These are phyloP conservation scores for Xanthoconium stramineum DNA, from an alignment of 768 basidiomycete species.

Conservation along the genomic window DNA sequence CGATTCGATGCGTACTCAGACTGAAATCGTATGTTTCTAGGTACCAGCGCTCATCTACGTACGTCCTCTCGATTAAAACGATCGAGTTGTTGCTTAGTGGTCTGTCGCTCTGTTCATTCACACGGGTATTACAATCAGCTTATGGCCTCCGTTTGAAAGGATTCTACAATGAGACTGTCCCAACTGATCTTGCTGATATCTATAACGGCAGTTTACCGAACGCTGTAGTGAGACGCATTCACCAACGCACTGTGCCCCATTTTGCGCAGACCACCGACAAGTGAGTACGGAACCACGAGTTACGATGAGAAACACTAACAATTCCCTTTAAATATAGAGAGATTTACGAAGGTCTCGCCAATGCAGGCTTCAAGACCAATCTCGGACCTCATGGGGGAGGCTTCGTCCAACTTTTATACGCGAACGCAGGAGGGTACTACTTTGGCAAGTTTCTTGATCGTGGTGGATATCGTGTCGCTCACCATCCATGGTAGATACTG, in stretches of 20 bases:
- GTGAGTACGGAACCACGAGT: conserved; percentile 8
- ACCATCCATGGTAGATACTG: conserved; percentile 26
- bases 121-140: background rate
- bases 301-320: background rate
- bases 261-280: conserved; percentile 26
- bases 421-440: conserved; percentile 39
- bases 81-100: background rate
- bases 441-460: conserved; percentile 25
- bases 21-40: conserved; percentile 1
- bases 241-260: conserved; percentile 18
- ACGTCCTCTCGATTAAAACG: background rate
- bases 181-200: conserved; percentile 22
- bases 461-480: background rate
- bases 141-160: background rate
- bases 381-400: conserved; percentile 35
- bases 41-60: conserved; percentile 1
- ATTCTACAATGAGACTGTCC: conserved; percentile 4
- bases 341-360: conserved; percentile 35
- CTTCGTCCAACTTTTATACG: conserved; percentile 24
- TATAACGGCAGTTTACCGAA: conserved; percentile 16
- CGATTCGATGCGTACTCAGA: background rate
- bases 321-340: conserved; percentile 22
- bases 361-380: conserved; percentile 38
- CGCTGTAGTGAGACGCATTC: conserved; percentile 13
- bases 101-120: background rate